Base-by-base conservation (phyloP, 768 basidiomycete genomes). In the Lactifluus hygrophoroides region DNA sequence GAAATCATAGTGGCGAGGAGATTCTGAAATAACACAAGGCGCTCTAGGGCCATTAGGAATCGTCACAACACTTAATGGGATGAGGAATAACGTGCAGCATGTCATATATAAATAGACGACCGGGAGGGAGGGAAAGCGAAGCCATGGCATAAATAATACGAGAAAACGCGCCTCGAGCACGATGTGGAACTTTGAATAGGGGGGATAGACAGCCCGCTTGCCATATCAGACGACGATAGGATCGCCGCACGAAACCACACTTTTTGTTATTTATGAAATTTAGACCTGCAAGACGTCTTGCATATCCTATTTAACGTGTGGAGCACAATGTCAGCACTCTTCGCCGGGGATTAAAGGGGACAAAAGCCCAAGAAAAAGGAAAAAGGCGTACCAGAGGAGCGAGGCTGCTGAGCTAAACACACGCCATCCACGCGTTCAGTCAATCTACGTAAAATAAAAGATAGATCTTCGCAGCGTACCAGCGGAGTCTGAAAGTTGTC, bases 401-500 rank as follows among this genome's bases (percentile, higher is more conserved):
- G 10, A 64, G 53, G 23, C 63, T 64, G 37, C 63, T 62, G n/a
- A 62, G 63, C 61, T 58, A 21, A 53, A 47, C 25, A 43, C 13
- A 35, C 14, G 19, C 45, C 14, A 27, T n/a, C 23, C 44, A 16
- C 21, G 35, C 35, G 46, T 19, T 16, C 44, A 35, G 23, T 50
- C 28, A 34, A n/a, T 34, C 30, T 30, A 60, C 47, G 57, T 54
- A 48, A 53, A 40, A 21, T 11, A 32, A 34, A n/a, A 16, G 23
- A 46, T 10, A 54, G 38, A 38, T 23, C 16, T 27, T 17, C 46
- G 46, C 25, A 4, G 56, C 62, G 27, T 25, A 63, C 62, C 54
- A 55, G 46, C 13, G 64, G 64, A 11, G 50, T 59, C 50, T 64
- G 64, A 42, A 64, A 64, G 46, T 59, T 57, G 23, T 54, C 51